phyloP scores from a whole-genome alignment of 1,139 yeast genomes.

The Candida tetrigidarum region DNA sequence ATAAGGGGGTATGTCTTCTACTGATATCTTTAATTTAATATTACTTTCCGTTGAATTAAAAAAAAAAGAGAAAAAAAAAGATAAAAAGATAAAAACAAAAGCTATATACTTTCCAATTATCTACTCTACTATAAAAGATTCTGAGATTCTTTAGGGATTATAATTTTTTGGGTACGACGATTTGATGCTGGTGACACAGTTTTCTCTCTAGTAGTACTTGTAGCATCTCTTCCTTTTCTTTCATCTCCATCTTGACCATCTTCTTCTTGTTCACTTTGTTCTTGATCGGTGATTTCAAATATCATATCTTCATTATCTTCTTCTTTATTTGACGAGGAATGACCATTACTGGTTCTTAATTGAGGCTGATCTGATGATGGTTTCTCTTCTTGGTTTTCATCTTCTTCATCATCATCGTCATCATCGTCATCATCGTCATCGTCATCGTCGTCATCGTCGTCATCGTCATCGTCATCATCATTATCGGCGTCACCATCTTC shows the following conservation, averaged over 20 bases:
- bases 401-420: conserved; percentile 21
- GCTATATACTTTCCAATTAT: neutral
- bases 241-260: neutral
- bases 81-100: neutral
- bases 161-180: conserved; percentile 19
- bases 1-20: no score
- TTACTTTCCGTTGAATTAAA: no score
- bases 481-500: conserved; percentile 36
- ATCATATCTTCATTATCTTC: conserved; percentile 36
- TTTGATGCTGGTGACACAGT: conserved; percentile 7
- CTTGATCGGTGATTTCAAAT: conserved; percentile 32
- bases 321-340: conserved; percentile 5
- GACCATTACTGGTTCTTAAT: conserved; percentile 1
- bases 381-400: conserved; percentile 15
- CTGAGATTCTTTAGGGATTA: conserved; percentile 22
- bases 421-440: conserved; percentile 30
- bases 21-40: no score
- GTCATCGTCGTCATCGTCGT: conserved; percentile 34
- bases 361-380: neutral
- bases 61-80: neutral
- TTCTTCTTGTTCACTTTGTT: conserved; percentile 14
- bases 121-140: conserved; percentile 14
- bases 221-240: neutral
- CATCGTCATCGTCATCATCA: conserved; percentile 32
- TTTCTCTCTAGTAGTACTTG: neutral